A percentile compares a stretch with the other conserved stretches of the same genome.
Conservation (phyloP, 2,329 filamentous ascomycete genomes). For the Chrysosporium keratinophilum region DNA sequence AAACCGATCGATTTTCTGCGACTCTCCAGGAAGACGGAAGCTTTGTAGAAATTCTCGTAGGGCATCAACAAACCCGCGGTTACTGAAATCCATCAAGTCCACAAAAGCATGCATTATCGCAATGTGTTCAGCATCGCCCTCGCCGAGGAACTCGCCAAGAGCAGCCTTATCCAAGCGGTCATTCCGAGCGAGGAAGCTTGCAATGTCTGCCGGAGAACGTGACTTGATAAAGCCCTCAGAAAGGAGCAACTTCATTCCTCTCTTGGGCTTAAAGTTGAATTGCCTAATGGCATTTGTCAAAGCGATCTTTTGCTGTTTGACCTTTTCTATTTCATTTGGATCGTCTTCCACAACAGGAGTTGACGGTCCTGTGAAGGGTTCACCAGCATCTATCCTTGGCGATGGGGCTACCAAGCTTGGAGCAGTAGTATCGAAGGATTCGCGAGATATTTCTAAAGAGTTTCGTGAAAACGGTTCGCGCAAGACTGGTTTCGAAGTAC, state of each 20-base stretch:
- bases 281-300: constrained; percentile 76
- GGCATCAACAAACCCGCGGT: constrained; percentile 85
- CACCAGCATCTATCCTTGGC: constrained; percentile 47
- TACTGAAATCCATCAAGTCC: constrained; percentile 84
- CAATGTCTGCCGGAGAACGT: constrained; percentile 69
- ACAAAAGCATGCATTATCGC: constrained; percentile 98
- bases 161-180: constrained; percentile 82
- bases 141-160: constrained; percentile 87
- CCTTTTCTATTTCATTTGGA: constrained; percentile 84
- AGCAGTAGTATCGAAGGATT: constrained; percentile 60
- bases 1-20: constrained; percentile 97
- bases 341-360: constrained; percentile 75
- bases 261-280: constrained; percentile 98
- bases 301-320: constrained; percentile 88
- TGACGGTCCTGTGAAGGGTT: constrained; percentile 48
- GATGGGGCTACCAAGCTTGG: constrained; percentile 44
- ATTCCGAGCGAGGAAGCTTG: constrained; percentile 67
- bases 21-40: constrained; percentile 89
- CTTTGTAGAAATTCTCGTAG: constrained; percentile 84
- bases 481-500: constrained; percentile 33
- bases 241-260: constrained; percentile 73
- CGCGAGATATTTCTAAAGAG: constrained; percentile 52
- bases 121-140: constrained; percentile 86
- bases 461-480: constrained; percentile 27
- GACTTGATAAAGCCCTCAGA: constrained; percentile 79